These are phyloP conservation scores for Camelina laxa DNA, from an alignment of 345 rosid genomes.

Conservation along the genomic window DNA sequence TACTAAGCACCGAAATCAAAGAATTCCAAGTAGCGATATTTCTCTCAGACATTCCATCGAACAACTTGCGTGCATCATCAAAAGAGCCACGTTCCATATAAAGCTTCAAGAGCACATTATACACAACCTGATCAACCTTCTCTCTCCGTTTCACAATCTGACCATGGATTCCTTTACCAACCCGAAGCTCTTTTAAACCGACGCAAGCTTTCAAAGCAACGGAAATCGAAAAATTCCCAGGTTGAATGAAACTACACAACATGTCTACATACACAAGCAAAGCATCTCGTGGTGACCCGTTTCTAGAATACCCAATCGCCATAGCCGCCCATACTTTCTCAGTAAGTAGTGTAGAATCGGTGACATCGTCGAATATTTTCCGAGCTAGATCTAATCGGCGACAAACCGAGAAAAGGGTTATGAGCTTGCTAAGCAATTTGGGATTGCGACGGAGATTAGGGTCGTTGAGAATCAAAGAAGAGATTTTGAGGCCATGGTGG, in stretches of 20 bases:
- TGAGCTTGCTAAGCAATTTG: constrained; percentile 47
- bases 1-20: constrained; percentile 35
- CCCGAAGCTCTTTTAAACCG: constrained; percentile 28
- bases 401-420: constrained; percentile 56
- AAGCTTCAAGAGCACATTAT: constrained; percentile 44
- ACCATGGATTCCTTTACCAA: constrained; percentile 53
- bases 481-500: constrained; percentile 47
- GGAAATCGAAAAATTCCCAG: constrained; percentile 54
- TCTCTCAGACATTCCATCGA: constrained; percentile 47
- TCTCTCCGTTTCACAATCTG: constrained; percentile 49
- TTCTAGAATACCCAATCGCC: constrained; percentile 57
- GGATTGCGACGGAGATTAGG: constrained; percentile 41
- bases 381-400: constrained; percentile 50
- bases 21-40: constrained; percentile 46
- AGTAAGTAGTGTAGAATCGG: constrained; percentile 7
- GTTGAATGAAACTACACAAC: constrained; percentile 42
- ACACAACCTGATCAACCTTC: constrained; percentile 54
- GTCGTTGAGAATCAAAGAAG: constrained; percentile 36
- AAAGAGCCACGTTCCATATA: constrained; percentile 43
- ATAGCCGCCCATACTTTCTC: constrained; percentile 58
- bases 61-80: constrained; percentile 46
- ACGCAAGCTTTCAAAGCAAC: constrained; percentile 54
- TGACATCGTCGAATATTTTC: constrained; percentile 42
- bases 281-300: constrained; percentile 47
- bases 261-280: constrained; percentile 44